Conservation (phyloP, 1,284 basidiomycete genomes). For the Abortiporus biennis region DNA sequence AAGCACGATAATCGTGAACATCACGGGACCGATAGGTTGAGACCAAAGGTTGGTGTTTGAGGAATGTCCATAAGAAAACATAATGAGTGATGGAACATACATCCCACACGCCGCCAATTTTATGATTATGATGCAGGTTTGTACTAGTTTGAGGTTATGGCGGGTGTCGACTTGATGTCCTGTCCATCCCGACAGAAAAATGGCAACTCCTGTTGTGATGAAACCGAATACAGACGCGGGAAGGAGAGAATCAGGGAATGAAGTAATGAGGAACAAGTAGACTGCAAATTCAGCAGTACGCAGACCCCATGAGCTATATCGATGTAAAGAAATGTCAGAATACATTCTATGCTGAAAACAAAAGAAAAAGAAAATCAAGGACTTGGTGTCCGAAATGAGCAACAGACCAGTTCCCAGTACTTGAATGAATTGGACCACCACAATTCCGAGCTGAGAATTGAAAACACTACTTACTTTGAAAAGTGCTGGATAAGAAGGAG, state of each 20-base stretch:
- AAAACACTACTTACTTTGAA: background rate
- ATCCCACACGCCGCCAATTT: background rate
- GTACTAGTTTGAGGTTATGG: background rate
- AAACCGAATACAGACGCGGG: background rate
- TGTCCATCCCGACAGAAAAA: background rate
- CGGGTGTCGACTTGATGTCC: background rate
- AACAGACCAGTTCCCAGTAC: no score
- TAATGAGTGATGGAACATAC: background rate
- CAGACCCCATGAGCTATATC: background rate
- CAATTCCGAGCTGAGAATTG: no score
- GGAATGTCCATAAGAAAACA: background rate
- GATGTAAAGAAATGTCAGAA: background rate
- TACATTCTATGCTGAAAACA: background rate
- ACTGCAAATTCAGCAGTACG: conserved; percentile 1
- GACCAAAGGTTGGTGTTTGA: background rate
- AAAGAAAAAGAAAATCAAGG: no score
- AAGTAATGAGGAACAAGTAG: background rate
- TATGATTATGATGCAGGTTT: background rate
- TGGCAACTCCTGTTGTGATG: background rate
- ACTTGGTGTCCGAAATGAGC: no score
- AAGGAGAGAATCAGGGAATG: background rate
- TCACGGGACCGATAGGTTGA: conserved; percentile 1
- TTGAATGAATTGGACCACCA: no score
- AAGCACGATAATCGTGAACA: conserved; percentile 35
- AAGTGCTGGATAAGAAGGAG: background rate